These are phyloP conservation scores for Penicillium sp. DNA, from an alignment of 2,329 filamentous ascomycete species.

Conservation along the genomic window DNA sequence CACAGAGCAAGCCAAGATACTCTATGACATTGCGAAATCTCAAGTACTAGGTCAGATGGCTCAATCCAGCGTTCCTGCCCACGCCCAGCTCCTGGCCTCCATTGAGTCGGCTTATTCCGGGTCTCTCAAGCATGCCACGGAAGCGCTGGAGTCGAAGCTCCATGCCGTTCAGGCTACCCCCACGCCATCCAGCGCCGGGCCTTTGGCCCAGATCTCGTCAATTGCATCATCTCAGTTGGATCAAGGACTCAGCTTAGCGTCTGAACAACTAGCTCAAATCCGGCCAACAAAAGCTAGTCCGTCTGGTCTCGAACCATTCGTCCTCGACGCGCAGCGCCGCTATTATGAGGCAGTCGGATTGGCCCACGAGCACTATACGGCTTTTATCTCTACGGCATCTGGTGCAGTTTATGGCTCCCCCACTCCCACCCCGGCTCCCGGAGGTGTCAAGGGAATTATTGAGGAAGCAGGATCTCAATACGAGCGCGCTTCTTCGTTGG, in stretches of 20 bases:
- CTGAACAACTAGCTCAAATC: slow-evolving; percentile 66
- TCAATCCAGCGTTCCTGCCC: slow-evolving; percentile 54
- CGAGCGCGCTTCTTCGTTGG: slow-evolving; percentile 35
- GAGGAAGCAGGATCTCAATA: slow-evolving; percentile 38
- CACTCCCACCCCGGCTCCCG: slow-evolving; percentile 40
- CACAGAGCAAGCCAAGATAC: slow-evolving; percentile 61
- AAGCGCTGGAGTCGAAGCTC: slow-evolving; percentile 17
- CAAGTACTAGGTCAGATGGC: slow-evolving; percentile 67
- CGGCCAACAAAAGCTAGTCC: slow-evolving; percentile 63
- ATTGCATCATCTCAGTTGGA: slow-evolving; percentile 67
- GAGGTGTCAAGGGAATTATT: slow-evolving; percentile 34
- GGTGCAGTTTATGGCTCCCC: slow-evolving; percentile 64
- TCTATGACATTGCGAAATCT: slow-evolving; percentile 65
- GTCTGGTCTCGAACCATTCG: slow-evolving; percentile 50
- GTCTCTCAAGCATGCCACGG: slow-evolving; percentile 21
- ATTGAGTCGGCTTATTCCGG: slow-evolving; percentile 25
- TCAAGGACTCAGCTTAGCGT: slow-evolving; percentile 67
- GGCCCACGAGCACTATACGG: slow-evolving; percentile 73
- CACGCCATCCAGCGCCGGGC: slow-evolving; percentile 39
- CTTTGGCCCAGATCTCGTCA: slow-evolving; percentile 57
- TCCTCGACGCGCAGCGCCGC: slow-evolving; percentile 60
- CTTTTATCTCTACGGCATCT: slow-evolving; percentile 69
- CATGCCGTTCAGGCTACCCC: slow-evolving; percentile 51
- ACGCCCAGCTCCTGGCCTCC: slow-evolving; percentile 39
- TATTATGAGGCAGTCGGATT: slow-evolving; percentile 77